Percentiles rank a stretch among this genome's conserved stretches.
Evolutionary conservation across 2,329 filamentous ascomycete species (phyloP).

Genomic region (Trichoderma koningii): DNA sequence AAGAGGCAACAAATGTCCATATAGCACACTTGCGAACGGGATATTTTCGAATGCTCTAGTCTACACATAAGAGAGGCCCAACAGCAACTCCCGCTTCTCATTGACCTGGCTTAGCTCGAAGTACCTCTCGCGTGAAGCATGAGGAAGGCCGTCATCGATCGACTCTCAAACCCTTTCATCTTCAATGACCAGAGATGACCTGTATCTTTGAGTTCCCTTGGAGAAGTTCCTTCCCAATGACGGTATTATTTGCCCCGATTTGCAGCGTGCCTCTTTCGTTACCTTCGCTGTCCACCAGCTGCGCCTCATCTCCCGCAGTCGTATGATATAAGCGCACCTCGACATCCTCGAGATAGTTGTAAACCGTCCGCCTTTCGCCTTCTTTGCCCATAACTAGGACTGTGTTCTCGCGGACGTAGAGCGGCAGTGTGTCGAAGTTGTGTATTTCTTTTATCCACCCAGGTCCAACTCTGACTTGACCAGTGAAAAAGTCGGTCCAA

Average conservation of each 20-base stretch:
- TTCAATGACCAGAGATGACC: neutral
- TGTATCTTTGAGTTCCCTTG: neutral
- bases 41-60: neutral
- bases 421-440: conserved; percentile 58
- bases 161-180: too few species aligned
- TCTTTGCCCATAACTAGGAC: conserved; percentile 49
- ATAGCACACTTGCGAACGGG: too few species aligned
- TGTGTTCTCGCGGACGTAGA: conserved; percentile 59
- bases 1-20: too few species aligned
- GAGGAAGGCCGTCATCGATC: too few species aligned
- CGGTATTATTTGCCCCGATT: neutral
- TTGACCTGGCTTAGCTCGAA: conserved; percentile 22
- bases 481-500: conserved; percentile 53
- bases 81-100: conserved; percentile 29
- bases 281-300: conserved; percentile 48
- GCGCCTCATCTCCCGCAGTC: conserved; percentile 44
- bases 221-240: neutral
- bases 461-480: conserved; percentile 52
- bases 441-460: conserved; percentile 64
- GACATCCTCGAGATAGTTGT: conserved; percentile 50
- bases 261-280: conserved; percentile 29
- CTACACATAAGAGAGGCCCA: conserved; percentile 16
- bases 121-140: conserved; percentile 14
- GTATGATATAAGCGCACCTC: conserved; percentile 52
- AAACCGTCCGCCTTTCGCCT: conserved; percentile 45